phyloP scores from a whole-genome alignment of 1,284 basidiomycete species.

The Marasmius oreades region DNA sequence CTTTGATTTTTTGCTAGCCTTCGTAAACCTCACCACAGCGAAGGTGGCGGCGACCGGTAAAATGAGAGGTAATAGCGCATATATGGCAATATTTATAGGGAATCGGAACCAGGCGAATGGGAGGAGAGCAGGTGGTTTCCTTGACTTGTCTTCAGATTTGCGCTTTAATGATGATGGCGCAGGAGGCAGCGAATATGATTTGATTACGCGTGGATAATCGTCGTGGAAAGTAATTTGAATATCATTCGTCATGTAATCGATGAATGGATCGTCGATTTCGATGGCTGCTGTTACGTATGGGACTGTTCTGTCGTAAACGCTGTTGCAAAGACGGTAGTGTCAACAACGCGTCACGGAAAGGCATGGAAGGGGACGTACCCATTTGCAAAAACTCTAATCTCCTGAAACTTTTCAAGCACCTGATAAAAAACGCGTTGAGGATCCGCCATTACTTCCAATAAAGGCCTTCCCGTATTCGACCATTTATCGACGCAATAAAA shows the following conservation, averaged over 20 bases:
- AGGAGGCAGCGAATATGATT: background rate
- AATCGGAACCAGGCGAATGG: background rate
- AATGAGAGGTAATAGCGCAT: background rate
- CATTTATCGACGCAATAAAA: conserved; percentile 61
- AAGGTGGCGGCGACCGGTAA: background rate
- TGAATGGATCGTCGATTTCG: conserved; percentile 53
- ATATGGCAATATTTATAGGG: background rate
- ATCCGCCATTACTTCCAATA: conserved; percentile 72
- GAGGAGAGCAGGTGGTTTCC: background rate
- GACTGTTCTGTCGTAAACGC: conserved; percentile 62
- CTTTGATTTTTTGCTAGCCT: background rate
- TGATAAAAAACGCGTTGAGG: conserved; percentile 64
- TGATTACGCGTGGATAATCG: background rate
- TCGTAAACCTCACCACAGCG: background rate
- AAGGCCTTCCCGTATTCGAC: conserved; percentile 49
- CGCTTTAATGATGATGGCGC: background rate
- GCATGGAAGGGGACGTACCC: conserved; percentile 34
- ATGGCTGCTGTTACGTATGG: conserved; percentile 64
- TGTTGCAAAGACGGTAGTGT: conserved; percentile 12
- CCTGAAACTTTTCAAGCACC: conserved; percentile 54
- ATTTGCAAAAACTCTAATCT: conserved; percentile 69
- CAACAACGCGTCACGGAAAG: background rate
- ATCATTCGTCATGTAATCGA: conserved; percentile 40
- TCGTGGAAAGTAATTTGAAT: conserved; percentile 41
- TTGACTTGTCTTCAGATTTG: background rate